Base-by-base conservation (phyloP, 2,329 filamentous ascomycete species). In the Podosphaera xanthii region DNA sequence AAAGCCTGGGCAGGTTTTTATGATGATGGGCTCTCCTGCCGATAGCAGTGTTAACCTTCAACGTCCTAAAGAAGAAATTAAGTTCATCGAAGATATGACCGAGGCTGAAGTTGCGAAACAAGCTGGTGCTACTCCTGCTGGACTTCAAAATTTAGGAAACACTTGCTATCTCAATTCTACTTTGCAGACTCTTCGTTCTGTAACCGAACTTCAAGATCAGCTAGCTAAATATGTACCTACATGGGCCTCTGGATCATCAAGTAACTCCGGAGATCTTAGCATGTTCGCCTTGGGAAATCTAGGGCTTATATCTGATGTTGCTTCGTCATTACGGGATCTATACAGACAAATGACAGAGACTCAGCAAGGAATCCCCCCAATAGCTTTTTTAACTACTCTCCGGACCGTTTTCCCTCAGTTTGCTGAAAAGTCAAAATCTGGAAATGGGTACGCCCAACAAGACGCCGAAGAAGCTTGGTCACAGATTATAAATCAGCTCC, bases 111-210 rank as follows among this genome's bases (percentile, higher is more conserved):
- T 83, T 58, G 91, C 92, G 31, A 82, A 83, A 70, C 80, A 85
- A 69, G 84, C 84, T 61, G 89, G 87, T 60, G 90, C 90, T 55
- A 91, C 79, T 53, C 92, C 94, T 1, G 86, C 90, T 60, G 92
- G 92, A 54, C 75, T 98, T 62, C 79, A 86, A 70, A 98, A 98
- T 69, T 75, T 96, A 62, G 92, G 94, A 65, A 98, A 98, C 72
- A 98, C 94, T 3, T 98, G 92, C 75, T 98, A 98, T 70, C 82
- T 97, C 68, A 98, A 98, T 76, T 92, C 92, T 57, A 95, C 91
- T 0, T 77, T 98, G n/a, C 94, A 98, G 71, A 85, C 88, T 3
- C 75, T 98, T 64, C 83, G 87, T 62, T 79, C 84, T 58, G 88
- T 98, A 61, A 92, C 92, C 7, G 92, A 98, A 73, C 80, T 98